Base-by-base conservation (phyloP, 2,329 filamentous ascomycete genomes). In the Fusarium liriodendri region DNA sequence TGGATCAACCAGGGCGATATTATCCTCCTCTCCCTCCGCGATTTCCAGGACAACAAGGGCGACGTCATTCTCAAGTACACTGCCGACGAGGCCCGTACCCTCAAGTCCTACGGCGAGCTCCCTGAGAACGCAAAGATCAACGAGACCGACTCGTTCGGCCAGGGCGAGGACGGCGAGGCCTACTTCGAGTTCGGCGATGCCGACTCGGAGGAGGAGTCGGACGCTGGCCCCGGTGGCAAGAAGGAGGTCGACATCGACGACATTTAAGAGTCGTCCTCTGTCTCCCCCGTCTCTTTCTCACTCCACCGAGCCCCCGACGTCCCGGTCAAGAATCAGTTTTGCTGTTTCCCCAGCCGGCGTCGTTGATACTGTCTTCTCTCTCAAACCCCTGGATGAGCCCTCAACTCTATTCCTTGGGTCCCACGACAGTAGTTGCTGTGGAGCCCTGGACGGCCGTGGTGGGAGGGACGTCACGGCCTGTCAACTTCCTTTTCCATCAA, bases 131-230 rank as follows among this genome's bases (percentile, higher is more conserved):
- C 97, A 84, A 98, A 98, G 93, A 99, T 99, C 91, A 99, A 99
- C 91, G 97, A 99, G 91, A 98, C 95, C 75, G 97, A 98, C 85
- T 97, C 95, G 57, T 97, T 93, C 81, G 91, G 94, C 81, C 94
- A 95, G 85, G 94, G 95, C 84, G 95, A 95, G 84, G 93, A 97
- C 84, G 96, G 97, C 85, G 95, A 98, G 81, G 95, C 94, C 87
- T 97, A 97, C 86, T 98, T 99, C 89, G 97, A 98, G 87, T 98
- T 98, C 88, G 97, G 97, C 87, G 95, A 98, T 84, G 96, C 98
- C 85, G 92, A 94, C 80, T 89, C 87, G 60, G 83, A 89, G 25
- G 82, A 82, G 45, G 88, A 89, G 42, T 84, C 83, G 29, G 89
- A 89, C 35, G 88, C 87, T 62, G 88, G 86, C 62, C 87, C 84